Base-by-base conservation (phyloP, 371 early-diverging fungal species). In the Syncephalastrum sp. region DNA sequence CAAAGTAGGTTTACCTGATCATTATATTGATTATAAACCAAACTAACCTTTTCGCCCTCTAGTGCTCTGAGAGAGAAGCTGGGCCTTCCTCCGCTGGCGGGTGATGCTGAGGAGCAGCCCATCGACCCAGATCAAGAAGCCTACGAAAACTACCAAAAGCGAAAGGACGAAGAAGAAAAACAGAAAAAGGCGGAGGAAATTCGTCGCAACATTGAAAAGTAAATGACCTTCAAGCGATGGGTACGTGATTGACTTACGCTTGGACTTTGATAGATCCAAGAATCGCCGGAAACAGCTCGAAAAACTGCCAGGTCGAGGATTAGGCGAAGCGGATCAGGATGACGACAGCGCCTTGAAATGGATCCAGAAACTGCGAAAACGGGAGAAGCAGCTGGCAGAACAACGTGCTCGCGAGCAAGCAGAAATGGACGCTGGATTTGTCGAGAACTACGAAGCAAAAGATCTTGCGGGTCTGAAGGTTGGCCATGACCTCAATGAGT, bases 381-480 rank as follows among this genome's bases (percentile, higher is more conserved):
- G 76, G 46, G 74, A 79, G 59, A 77, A 77, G 56, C 79, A 75
- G 50, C 55, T 77, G 5, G 88, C 87, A 2, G 74, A 63, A 17
- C 75, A 77, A 52, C 69, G 80, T 49, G 79, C 72, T 19, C 67
- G 63, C 47, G 82, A 79, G 63, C 47, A 70, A 41, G 77, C 68
- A 19, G 78, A 79, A 27, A 67, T 76, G 74, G 72, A 76, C 45
- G 47, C 62, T 6, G 33, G 59, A 0, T 75, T 67, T 41, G 21
- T 19, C 21, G 23, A n/a, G n/a, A 24, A 61, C 16, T 82, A 83
- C 54, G 65, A 65, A 25, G 67, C 77, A 1, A 61, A 74, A 14
- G 85, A 92, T 29, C 70, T 95, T 3, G 62, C 75, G 2, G 96
- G 95, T 1, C 61, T 95, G 6, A 75, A 83, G 42, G 94, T 97